Percentiles rank a stretch among this genome's conserved stretches.
phyloP scores from a whole-genome alignment of 164 flowering plant species.

The Houttuynia cordata region DNA sequence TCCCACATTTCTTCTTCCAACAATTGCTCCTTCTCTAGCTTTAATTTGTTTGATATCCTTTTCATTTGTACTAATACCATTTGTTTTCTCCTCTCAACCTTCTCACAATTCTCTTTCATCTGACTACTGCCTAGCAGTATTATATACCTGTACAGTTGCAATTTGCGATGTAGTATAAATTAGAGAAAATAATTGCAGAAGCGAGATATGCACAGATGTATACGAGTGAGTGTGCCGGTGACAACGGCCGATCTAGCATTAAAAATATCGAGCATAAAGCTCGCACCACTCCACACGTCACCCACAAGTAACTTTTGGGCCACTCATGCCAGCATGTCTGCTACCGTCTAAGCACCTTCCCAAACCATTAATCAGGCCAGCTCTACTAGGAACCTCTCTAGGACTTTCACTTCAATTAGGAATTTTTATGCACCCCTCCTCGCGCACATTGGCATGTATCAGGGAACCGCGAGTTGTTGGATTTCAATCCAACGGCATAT shows the following conservation, averaged over 20 bases:
- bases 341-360: slow-evolving; percentile 1
- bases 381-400: background rate
- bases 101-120: background rate
- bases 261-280: slow-evolving; percentile 1
- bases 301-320: slow-evolving; percentile 3
- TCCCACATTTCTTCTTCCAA: background rate
- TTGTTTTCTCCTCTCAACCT: slow-evolving; percentile 1
- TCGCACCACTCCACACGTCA: slow-evolving; percentile 3
- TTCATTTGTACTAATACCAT: too few species aligned
- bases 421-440: too few species aligned
- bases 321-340: slow-evolving; percentile 4
- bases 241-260: background rate
- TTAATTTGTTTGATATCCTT: too few species aligned
- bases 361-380: background rate
- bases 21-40: too few species aligned
- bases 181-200: too few species aligned
- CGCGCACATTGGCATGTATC: too few species aligned
- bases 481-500: too few species aligned
- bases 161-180: too few species aligned
- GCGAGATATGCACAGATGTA: background rate
- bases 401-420: background rate
- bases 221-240: slow-evolving; percentile 1
- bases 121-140: background rate
- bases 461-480: too few species aligned
- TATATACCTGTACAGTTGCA: background rate